Base-by-base conservation (phyloP, 257 asterid genomes). In the Paraleonurus japonicus region DNA sequence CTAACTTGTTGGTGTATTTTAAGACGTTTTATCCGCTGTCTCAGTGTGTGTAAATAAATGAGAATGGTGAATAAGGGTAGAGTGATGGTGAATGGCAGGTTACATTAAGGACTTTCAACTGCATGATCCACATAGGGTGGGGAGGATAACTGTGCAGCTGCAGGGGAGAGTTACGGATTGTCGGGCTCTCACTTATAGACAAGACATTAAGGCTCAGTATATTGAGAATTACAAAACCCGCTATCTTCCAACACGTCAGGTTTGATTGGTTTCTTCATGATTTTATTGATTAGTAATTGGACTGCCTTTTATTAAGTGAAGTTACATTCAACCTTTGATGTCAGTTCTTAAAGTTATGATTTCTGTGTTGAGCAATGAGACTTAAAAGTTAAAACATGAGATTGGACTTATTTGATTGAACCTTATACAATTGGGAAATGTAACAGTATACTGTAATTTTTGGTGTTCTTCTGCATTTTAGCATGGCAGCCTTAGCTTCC, bases 161-260 rank as follows among this genome's bases (percentile, higher is more conserved):
- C 84, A 81, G 73, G 97, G 97, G 54, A 89, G 98, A 89, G 83
- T 94, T 70, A 94, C 87, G 1, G 97, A 94, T 69, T 87, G 97
- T 32, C 90, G 95, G 39, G 96, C 96, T 45, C 79, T 92, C 74
- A 88, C 92, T 10, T 80, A 87, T 47, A 85, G 99, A 65, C 98
- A 92, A 81, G 98, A 95, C 70, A 77, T 95, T 68, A 87, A 83
- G 82, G 95, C 90, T 15, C 80, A 82, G 2, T 58, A 73, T 55
- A 74, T 95, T 39, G 86, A 85, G 74, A 62, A 71, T 9, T 92
- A 86, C 83, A 90, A 86, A 74, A 82, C 88, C 16, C 85, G 89
- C 30, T 59, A 80, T 22, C 93, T 95, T 79, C 98, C 99, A 28
- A 95, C 99, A 0, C 99, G 72, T 59, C 98, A 95, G 96, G 99